Percentiles rank a stretch among this genome's conserved stretches.
phyloP scores from a whole-genome alignment of 2,329 filamentous ascomycete species.

The Zymoseptoria brevis region DNA sequence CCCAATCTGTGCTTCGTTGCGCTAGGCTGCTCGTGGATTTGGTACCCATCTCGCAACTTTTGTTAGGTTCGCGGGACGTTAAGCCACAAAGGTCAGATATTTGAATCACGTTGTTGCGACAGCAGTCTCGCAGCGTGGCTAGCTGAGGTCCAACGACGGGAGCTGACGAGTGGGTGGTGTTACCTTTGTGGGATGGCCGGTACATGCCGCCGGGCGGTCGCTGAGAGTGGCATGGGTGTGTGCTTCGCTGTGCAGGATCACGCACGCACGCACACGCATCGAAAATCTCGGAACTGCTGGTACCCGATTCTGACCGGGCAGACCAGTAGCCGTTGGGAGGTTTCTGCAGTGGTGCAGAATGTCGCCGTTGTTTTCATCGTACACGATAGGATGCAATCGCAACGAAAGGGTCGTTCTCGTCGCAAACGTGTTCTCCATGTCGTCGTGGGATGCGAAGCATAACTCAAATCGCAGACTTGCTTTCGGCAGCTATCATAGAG shows the following conservation, averaged over 20 bases:
- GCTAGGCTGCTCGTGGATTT: background rate
- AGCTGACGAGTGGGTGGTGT: background rate
- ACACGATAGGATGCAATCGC: background rate
- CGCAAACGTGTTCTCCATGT: background rate
- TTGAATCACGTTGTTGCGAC: background rate
- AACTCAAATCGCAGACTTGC: background rate
- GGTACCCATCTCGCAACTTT: background rate
- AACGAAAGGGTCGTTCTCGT: background rate
- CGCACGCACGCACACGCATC: background rate
- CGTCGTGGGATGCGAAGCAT: background rate
- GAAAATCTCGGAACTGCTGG: background rate
- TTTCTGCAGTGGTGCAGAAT: background rate
- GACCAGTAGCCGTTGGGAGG: background rate
- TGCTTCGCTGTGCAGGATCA: background rate
- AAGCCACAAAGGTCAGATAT: background rate
- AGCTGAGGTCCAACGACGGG: background rate
- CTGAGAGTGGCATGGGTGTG: background rate
- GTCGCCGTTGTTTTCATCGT: background rate
- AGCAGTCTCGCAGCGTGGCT: no score
- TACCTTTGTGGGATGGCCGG: background rate
- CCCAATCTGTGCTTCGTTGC: background rate
- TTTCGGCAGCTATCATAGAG: conserved; percentile 19
- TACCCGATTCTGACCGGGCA: background rate
- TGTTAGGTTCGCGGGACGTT: background rate
- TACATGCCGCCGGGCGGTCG: background rate